A percentile compares a stretch with the other conserved stretches of the same genome.
Conservation (phyloP, 768 basidiomycete genomes). For the Suillus tomentosus region DNA sequence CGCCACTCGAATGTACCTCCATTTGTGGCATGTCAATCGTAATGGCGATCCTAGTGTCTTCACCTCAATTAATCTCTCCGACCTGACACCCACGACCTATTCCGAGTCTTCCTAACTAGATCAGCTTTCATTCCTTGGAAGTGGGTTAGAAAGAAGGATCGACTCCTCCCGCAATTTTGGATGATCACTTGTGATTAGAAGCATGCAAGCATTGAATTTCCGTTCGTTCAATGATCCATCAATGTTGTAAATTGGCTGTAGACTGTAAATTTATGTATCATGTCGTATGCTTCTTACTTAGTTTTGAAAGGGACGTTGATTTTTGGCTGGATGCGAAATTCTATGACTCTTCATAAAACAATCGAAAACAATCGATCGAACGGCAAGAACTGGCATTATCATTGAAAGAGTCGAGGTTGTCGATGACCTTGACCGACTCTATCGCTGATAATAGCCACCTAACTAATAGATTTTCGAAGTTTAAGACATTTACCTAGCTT, state of each 20-base stretch:
- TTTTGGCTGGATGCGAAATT: neutral
- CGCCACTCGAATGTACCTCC: conserved; percentile 12
- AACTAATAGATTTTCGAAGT: neutral
- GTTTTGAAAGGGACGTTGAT: neutral
- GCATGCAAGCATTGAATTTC: neutral
- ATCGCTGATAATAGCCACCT: neutral
- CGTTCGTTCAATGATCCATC: neutral
- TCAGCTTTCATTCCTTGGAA: neutral
- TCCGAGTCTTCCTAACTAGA: neutral
- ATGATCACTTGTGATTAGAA: neutral
- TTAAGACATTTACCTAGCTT: neutral
- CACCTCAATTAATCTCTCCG: neutral
- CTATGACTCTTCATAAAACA: neutral
- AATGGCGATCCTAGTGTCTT: neutral
- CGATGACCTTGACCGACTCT: neutral
- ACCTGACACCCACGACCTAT: neutral
- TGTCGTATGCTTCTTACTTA: neutral
- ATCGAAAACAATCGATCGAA: neutral
- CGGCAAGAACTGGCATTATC: neutral
- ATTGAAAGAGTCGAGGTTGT: neutral
- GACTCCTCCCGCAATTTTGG: neutral
- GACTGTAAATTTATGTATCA: neutral
- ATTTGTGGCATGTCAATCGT: conserved; percentile 3
- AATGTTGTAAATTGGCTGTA: neutral
- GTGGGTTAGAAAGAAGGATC: neutral